A percentile compares a stretch with the other conserved stretches of the same genome.
phyloP scores from a whole-genome alignment of 768 basidiomycete genomes.

The Russula sp. region DNA sequence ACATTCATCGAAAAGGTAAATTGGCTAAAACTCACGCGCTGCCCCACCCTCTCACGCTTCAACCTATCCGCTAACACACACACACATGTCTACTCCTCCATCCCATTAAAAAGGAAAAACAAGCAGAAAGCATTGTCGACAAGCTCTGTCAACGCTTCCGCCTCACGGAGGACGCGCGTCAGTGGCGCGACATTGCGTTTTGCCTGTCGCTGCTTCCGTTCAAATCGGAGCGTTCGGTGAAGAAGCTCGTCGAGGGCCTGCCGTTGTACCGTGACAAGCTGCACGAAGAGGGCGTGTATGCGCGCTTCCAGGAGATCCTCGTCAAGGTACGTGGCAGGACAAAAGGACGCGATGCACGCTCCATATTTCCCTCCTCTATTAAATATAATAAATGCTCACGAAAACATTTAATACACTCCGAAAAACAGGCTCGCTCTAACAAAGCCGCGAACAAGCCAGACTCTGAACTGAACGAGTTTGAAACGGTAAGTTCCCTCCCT shows the following conservation, averaged over 20 bases:
- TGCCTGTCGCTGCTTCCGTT: conserved; percentile 91
- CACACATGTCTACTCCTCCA: background rate
- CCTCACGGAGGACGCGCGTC: conserved; percentile 77
- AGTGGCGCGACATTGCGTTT: conserved; percentile 97
- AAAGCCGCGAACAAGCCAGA: conserved; percentile 92
- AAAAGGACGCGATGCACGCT: no score
- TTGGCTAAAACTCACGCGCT: no score
- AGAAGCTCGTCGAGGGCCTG: conserved; percentile 90
- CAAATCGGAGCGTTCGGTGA: conserved; percentile 94
- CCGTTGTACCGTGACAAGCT: conserved; percentile 95
- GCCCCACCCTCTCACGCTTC: background rate
- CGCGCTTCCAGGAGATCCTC: conserved; percentile 84
- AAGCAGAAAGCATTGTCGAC: conserved; percentile 95
- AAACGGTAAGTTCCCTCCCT: conserved; percentile 44
- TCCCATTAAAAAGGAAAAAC: conserved; percentile 68
- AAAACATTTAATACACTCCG: background rate
- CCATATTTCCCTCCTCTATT: background rate
- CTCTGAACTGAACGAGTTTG: conserved; percentile 91
- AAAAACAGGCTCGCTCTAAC: conserved; percentile 69
- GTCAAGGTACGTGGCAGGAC: conserved; percentile 47
- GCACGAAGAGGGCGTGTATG: conserved; percentile 77
- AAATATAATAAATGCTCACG: background rate
- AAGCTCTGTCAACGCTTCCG: conserved; percentile 96
- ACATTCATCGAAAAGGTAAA: conserved; percentile 90
- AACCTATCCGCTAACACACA: background rate